These are phyloP conservation scores for Cnidoscolus chayamansa DNA, from an alignment of 441 rosid species.

Conservation along the genomic window DNA sequence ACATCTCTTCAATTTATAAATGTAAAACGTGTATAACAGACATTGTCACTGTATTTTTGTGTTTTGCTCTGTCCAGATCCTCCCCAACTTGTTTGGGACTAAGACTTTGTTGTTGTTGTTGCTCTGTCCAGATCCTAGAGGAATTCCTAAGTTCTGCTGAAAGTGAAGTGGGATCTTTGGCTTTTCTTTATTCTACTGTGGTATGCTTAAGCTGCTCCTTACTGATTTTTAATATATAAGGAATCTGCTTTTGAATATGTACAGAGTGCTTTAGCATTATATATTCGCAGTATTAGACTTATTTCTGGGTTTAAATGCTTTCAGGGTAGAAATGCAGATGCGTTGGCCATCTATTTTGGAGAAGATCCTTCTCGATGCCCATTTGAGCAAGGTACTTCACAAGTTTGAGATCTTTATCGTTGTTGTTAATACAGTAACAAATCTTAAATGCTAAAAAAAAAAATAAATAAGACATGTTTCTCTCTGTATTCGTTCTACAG, in stretches of 20 bases:
- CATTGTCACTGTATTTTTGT: background rate
- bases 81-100: no score
- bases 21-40: background rate
- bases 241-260: constrained; percentile 6
- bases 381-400: constrained; percentile 76
- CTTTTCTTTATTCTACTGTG: constrained; percentile 77
- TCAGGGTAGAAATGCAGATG: constrained; percentile 94
- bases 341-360: constrained; percentile 81
- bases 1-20: background rate
- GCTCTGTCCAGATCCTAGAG: constrained; percentile 47
- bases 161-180: constrained; percentile 76
- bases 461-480: background rate
- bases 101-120: no score
- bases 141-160: constrained; percentile 73
- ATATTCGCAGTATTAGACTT: constrained; percentile 12
- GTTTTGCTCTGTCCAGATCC: no score
- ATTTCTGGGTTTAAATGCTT: constrained; percentile 27
- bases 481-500: constrained; percentile 38
- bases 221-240: background rate
- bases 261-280: background rate
- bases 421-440: background rate
- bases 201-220: constrained; percentile 37
- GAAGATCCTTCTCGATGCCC: constrained; percentile 94
- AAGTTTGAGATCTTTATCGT: background rate
- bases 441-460: background rate